Evolutionary conservation across 73 alveolate genomes (phyloP).

Genomic region (Paramecium octaurelia): DNA sequence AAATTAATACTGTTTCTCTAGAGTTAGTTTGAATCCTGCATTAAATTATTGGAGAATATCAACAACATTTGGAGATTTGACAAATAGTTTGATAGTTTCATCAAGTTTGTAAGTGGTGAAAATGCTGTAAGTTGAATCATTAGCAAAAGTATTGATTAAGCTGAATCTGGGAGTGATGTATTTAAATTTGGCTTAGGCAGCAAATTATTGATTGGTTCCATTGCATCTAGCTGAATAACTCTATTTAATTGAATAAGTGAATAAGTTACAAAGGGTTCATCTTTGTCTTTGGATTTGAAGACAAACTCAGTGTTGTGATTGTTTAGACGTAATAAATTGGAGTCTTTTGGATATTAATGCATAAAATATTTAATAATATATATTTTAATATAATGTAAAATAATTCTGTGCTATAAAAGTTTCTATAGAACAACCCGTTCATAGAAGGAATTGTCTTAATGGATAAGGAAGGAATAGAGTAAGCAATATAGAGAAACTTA

Average conservation of each 20-base stretch:
- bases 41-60: background rate
- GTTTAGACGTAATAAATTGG: background rate
- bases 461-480: conserved; percentile 45
- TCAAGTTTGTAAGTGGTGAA: background rate
- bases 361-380: background rate
- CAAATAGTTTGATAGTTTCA: background rate
- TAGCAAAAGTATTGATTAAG: background rate
- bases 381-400: background rate
- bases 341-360: background rate
- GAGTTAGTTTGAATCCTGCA: background rate
- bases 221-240: background rate
- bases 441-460: background rate
- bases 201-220: background rate
- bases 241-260: background rate
- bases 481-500: background rate
- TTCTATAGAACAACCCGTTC: background rate
- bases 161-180: background rate
- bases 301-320: background rate
- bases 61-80: background rate
- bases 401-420: background rate
- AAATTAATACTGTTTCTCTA: background rate
- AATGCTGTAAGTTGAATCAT: background rate
- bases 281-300: background rate
- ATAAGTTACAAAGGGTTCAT: background rate
- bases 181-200: background rate